Conservation (phyloP, 2,329 filamentous ascomycete genomes). For the Seiridium unicorne region DNA sequence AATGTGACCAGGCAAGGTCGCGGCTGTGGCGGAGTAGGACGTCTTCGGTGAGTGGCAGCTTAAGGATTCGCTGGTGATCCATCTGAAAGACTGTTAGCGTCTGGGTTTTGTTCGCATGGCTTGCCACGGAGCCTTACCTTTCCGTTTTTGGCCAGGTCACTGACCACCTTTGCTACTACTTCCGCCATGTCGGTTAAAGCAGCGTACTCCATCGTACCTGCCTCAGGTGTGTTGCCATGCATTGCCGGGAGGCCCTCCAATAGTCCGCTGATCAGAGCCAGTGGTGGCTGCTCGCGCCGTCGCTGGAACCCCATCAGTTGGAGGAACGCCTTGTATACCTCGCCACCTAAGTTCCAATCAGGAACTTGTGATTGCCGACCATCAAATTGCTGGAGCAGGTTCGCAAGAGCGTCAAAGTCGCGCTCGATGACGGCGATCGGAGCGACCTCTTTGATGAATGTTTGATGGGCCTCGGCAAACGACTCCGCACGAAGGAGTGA, state of each 20-base stretch:
- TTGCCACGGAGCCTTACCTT: conserved; percentile 20
- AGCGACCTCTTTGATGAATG: conserved; percentile 77
- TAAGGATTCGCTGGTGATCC: conserved; percentile 27
- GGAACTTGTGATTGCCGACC: conserved; percentile 59
- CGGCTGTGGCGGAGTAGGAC: conserved; percentile 29
- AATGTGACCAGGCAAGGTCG: conserved; percentile 31
- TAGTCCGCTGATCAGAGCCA: conserved; percentile 54
- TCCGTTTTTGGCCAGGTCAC: conserved; percentile 24
- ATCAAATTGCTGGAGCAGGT: conserved; percentile 71
- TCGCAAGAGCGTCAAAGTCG: conserved; percentile 69
- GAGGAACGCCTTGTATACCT: conserved; percentile 70
- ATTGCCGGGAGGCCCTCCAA: conserved; percentile 55
- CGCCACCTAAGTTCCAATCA: conserved; percentile 77
- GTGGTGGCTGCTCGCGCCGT: conserved; percentile 35
- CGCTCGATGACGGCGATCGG: conserved; percentile 79
- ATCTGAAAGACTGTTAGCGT: conserved; percentile 18
- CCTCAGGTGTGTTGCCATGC: conserved; percentile 37
- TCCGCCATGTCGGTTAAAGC: conserved; percentile 32
- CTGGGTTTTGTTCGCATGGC: background rate
- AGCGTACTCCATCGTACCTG: conserved; percentile 28
- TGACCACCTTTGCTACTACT: conserved; percentile 30
- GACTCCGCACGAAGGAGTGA: conserved; percentile 77
- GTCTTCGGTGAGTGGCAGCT: conserved; percentile 30
- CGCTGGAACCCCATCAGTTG: conserved; percentile 43
- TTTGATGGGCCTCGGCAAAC: conserved; percentile 78